Conservation (phyloP, 108 stramenopile species). For the Fragilaria crotonensis region DNA sequence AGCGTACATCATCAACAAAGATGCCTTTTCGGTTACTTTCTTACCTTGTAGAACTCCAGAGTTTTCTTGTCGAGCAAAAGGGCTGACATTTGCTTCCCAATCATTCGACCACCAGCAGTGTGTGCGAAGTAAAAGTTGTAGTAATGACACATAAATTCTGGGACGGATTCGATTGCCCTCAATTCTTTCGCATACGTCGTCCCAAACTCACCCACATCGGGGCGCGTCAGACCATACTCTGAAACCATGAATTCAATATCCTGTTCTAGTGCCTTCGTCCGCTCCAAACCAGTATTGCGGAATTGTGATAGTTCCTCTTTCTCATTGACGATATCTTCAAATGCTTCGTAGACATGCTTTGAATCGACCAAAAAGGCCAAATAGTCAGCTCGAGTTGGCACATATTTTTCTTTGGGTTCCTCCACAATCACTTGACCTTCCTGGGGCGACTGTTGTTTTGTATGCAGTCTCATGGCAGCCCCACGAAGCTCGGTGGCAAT, state of each 20-base stretch:
- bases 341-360: slow-evolving; percentile 62
- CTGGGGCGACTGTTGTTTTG: slow-evolving; percentile 79
- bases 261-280: slow-evolving; percentile 53
- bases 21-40: no score
- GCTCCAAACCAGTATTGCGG: slow-evolving; percentile 81
- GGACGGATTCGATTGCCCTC: slow-evolving; percentile 46
- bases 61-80: slow-evolving; percentile 68
- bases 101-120: slow-evolving; percentile 88
- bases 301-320: slow-evolving; percentile 48
- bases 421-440: slow-evolving; percentile 67
- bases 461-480: slow-evolving; percentile 90
- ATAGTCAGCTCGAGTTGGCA: slow-evolving; percentile 67
- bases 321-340: slow-evolving; percentile 71
- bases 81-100: slow-evolving; percentile 85
- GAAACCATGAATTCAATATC: slow-evolving; percentile 84
- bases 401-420: slow-evolving; percentile 31
- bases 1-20: no score
- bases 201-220: slow-evolving; percentile 42
- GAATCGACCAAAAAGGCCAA: slow-evolving; percentile 78
- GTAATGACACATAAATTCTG: slow-evolving; percentile 90
- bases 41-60: slow-evolving; percentile 89
- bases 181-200: slow-evolving; percentile 49
- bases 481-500: slow-evolving; percentile 81
- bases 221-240: slow-evolving; percentile 42
- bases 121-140: slow-evolving; percentile 96